A percentile compares a stretch with the other conserved stretches of the same genome.
These are phyloP conservation scores for Rhodotorula sp. DNA, from an alignment of 1,284 basidiomycete genomes.

Conservation along the genomic window DNA sequence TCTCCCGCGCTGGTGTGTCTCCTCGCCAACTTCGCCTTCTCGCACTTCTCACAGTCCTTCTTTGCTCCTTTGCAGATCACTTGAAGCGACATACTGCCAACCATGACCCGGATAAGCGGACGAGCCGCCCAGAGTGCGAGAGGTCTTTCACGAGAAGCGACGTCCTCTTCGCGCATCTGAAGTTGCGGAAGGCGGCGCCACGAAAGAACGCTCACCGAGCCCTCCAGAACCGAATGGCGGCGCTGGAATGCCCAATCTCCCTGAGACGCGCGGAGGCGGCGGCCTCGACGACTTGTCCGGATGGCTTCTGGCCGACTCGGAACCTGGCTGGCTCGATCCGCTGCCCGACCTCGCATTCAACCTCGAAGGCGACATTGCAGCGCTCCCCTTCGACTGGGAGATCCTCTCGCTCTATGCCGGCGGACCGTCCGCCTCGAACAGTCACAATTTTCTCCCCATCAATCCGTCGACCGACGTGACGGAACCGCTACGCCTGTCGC, in stretches of 20 bases:
- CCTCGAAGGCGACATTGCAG: background rate
- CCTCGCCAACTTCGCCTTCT: background rate
- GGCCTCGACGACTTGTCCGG: background rate
- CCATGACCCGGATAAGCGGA: background rate
- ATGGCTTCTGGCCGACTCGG: background rate
- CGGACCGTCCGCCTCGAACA: too few species aligned
- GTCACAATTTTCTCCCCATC: too few species aligned
- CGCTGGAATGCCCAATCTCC: background rate
- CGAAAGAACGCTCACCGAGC: background rate
- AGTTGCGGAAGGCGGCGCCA: too few species aligned
- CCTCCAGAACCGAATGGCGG: too few species aligned
- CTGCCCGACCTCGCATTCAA: background rate
- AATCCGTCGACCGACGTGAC: too few species aligned
- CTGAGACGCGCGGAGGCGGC: background rate
- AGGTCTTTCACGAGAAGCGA: background rate
- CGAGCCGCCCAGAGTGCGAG: background rate
- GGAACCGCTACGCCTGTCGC: too few species aligned
- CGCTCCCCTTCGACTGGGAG: too few species aligned
- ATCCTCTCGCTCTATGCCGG: too few species aligned
- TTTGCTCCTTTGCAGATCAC: background rate
- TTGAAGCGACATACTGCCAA: background rate
- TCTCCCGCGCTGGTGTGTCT: background rate
- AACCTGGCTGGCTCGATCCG: too few species aligned
- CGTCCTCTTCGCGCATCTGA: conserved; percentile 2
- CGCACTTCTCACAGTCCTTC: background rate